Percentiles rank a stretch among this genome's conserved stretches.
Conservation (phyloP, 257 asterid genomes). For the Solanum etuberosum region DNA sequence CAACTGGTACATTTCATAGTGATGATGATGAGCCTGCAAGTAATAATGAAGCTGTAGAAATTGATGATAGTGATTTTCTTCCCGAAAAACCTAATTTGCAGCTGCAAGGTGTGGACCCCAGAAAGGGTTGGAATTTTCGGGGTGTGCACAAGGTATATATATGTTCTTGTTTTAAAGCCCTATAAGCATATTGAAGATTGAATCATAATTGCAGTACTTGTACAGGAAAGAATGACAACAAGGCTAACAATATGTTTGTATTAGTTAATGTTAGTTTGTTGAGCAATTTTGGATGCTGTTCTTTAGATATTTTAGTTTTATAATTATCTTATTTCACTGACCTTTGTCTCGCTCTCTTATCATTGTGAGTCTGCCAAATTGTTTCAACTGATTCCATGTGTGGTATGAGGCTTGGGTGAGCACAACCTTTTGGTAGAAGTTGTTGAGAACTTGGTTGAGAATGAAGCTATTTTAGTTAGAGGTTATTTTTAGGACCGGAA, state of each 20-base stretch:
- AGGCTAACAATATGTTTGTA: not conserved
- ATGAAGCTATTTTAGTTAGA: not conserved
- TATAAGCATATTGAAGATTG: not conserved
- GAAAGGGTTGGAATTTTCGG: conserved; percentile 84
- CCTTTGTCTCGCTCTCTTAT: not conserved
- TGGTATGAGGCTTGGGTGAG: not conserved
- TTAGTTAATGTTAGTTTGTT: not conserved
- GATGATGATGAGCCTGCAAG: conserved; percentile 17
- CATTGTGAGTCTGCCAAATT: not conserved
- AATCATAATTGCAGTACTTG: not conserved
- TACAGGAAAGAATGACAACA: not conserved
- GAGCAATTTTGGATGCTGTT: not conserved
- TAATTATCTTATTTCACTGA: not conserved
- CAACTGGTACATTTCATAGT: conserved; percentile 32
- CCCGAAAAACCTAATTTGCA: conserved; percentile 53
- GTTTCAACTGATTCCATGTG: not conserved
- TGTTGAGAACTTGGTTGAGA: not conserved
- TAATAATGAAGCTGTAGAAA: conserved; percentile 8
- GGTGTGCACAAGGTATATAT: conserved; percentile 87
- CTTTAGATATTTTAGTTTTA: not conserved
- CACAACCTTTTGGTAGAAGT: not conserved
- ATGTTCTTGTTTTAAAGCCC: not conserved
- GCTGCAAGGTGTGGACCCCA: conserved; percentile 80
- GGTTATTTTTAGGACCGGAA: not conserved
- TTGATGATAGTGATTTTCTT: conserved; percentile 48